These are phyloP conservation scores for Phoma sp. DNA, from an alignment of 2,329 filamentous ascomycete genomes.

Conservation along the genomic window DNA sequence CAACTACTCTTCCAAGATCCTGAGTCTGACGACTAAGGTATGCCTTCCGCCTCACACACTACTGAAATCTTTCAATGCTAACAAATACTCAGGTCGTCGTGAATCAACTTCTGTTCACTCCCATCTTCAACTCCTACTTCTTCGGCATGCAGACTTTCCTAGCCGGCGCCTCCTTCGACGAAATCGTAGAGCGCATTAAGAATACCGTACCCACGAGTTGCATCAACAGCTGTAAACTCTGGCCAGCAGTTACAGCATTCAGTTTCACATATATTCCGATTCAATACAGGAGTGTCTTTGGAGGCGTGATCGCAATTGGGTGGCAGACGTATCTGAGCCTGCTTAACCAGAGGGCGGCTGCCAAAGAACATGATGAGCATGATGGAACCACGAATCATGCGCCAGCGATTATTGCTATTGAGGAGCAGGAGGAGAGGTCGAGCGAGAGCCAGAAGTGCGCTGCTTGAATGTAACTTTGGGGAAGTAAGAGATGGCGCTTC, in stretches of 20 bases:
- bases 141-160: constrained; percentile 60
- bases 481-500: background rate
- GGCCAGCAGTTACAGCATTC: constrained; percentile 87
- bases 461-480: background rate
- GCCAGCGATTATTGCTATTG: background rate
- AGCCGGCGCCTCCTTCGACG: constrained; percentile 67
- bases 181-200: constrained; percentile 74
- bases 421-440: constrained; percentile 7
- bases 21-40: constrained; percentile 75
- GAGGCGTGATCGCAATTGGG: constrained; percentile 77
- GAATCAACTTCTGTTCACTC: constrained; percentile 83
- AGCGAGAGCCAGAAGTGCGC: constrained; percentile 25
- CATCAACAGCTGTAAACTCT: constrained; percentile 82
- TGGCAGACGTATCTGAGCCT: constrained; percentile 93
- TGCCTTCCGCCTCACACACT: background rate
- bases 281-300: constrained; percentile 81
- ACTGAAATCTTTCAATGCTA: constrained; percentile 8
- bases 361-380: constrained; percentile 53
- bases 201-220: constrained; percentile 79
- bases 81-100: constrained; percentile 64
- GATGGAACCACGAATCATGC: background rate
- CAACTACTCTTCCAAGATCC: constrained; percentile 77
- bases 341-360: constrained; percentile 77
- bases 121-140: constrained; percentile 63
- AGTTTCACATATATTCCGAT: constrained; percentile 84